Evolutionary conservation across 2,329 filamentous ascomycete genomes (phyloP).

Genomic region (Botrytis medusae): DNA sequence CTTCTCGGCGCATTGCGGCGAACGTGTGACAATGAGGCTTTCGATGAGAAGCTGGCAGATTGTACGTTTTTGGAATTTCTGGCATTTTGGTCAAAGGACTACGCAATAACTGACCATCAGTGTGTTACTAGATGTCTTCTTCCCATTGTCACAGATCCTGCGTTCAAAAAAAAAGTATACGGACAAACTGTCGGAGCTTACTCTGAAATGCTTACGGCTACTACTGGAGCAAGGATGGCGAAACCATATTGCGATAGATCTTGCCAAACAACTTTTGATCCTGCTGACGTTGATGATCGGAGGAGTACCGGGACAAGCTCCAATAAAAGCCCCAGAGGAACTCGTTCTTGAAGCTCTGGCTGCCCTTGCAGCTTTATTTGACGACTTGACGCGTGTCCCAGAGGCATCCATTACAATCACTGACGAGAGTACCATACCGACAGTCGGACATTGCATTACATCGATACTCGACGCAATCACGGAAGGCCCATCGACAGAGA

Average conservation of each 20-base stretch:
- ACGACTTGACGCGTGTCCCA: conserved; percentile 53
- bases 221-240: conserved; percentile 81
- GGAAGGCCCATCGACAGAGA: conserved; percentile 61
- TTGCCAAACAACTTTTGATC: conserved; percentile 83
- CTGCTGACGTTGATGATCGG: conserved; percentile 80
- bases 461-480: conserved; percentile 73
- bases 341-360: conserved; percentile 68
- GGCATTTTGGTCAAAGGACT: not conserved
- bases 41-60: conserved; percentile 85
- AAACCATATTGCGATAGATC: conserved; percentile 63
- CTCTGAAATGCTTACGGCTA: conserved; percentile 71
- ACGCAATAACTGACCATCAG: not conserved
- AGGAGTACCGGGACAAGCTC: conserved; percentile 60
- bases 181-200: conserved; percentile 70
- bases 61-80: conserved; percentile 71
- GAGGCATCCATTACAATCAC: conserved; percentile 51
- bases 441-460: conserved; percentile 79
- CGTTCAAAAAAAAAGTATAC: conserved; percentile 72
- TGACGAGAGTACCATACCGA: conserved; percentile 64
- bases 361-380: conserved; percentile 67
- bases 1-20: conserved; percentile 49
- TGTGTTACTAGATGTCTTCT: conserved; percentile 66
- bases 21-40: conserved; percentile 45
- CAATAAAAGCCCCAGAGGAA: conserved; percentile 64
- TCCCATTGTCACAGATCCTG: conserved; percentile 85